Percentiles rank a stretch among this genome's conserved stretches.
Conservation (phyloP, 164 flowering plant genomes). For the Paratinospora sagittata region DNA sequence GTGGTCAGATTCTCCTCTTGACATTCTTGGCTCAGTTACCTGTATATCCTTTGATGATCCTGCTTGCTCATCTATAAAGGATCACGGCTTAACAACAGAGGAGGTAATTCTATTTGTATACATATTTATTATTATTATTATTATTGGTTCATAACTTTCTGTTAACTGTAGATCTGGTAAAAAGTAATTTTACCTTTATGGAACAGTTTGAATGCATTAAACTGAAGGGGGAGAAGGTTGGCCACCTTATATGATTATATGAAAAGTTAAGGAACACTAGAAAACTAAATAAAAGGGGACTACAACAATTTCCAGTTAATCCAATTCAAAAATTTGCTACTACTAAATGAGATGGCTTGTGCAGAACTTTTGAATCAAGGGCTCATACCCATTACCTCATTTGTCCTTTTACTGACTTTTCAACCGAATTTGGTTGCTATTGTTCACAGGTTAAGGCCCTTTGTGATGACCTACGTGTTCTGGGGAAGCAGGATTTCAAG, state of each 20-base stretch:
- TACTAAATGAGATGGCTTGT: too few species aligned
- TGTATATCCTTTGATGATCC: constrained; percentile 69
- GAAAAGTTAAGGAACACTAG: too few species aligned
- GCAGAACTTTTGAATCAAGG: too few species aligned
- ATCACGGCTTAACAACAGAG: constrained; percentile 69
- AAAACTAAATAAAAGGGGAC: too few species aligned
- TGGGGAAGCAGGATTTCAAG: constrained; percentile 94
- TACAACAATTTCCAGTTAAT: too few species aligned
- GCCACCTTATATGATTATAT: too few species aligned
- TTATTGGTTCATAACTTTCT: neutral
- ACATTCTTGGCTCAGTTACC: constrained; percentile 79
- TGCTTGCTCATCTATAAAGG: constrained; percentile 51
- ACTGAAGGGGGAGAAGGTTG: too few species aligned
- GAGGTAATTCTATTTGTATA: constrained; percentile 46
- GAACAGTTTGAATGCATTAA: neutral
- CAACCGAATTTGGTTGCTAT: neutral
- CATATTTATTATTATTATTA: neutral
- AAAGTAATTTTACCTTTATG: neutral
- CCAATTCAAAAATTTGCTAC: too few species aligned
- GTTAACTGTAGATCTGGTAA: neutral
- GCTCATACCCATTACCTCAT: neutral
- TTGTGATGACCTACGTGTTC: constrained; percentile 81
- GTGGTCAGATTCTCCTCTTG: constrained; percentile 75
- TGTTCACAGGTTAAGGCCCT: constrained; percentile 57
- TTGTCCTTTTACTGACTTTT: neutral